phyloP scores from a whole-genome alignment of 805 yeast genomes.

The Brettanomyces anomalus region DNA sequence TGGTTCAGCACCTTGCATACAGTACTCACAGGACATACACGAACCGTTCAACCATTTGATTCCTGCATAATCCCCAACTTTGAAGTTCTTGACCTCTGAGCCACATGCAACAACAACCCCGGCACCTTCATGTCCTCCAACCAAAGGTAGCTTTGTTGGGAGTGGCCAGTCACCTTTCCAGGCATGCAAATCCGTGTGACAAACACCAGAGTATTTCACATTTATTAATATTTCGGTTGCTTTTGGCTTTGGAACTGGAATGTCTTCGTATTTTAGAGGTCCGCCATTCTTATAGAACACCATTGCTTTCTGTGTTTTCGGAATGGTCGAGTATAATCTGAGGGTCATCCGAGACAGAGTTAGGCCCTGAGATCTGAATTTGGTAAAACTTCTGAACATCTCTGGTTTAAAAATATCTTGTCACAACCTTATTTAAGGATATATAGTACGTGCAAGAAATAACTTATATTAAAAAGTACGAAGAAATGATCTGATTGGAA shows the following conservation, averaged over 20 bases:
- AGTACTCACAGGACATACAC: slow-evolving; percentile 69
- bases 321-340: slow-evolving; percentile 27
- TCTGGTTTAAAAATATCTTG: too few species aligned
- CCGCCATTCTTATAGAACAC: slow-evolving; percentile 61
- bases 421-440: too few species aligned
- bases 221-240: slow-evolving; percentile 71
- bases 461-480: too few species aligned
- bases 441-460: too few species aligned
- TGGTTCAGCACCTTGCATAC: slow-evolving; percentile 59
- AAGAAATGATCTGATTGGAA: too few species aligned
- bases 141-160: slow-evolving; percentile 63
- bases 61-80: slow-evolving; percentile 77
- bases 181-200: slow-evolving; percentile 92
- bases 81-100: slow-evolving; percentile 55
- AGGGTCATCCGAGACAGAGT: not conserved
- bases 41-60: slow-evolving; percentile 78
- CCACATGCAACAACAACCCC: slow-evolving; percentile 79
- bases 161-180: slow-evolving; percentile 94
- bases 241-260: slow-evolving; percentile 74
- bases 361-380: too few species aligned
- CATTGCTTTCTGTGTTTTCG: slow-evolving; percentile 63
- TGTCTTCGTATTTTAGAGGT: slow-evolving; percentile 55
- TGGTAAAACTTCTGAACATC: too few species aligned
- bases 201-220: slow-evolving; percentile 83
- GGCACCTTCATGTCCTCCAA: slow-evolving; percentile 89